These are phyloP conservation scores for Dimocarpus longan DNA, from an alignment of 345 rosid genomes.

Conservation along the genomic window DNA sequence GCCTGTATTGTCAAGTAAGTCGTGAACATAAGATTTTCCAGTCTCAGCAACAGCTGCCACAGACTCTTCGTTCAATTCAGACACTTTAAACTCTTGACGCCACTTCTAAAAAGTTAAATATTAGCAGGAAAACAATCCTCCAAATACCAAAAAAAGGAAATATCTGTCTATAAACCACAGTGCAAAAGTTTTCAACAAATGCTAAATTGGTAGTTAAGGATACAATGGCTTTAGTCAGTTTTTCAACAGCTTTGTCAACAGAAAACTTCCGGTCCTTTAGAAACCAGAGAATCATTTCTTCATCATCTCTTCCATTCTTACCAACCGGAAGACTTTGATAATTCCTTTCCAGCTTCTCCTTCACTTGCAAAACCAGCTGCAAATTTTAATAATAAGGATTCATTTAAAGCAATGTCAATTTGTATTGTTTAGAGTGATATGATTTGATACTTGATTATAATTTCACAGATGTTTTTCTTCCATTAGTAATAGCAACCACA, in stretches of 20 bases:
- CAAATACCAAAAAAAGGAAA: not conserved
- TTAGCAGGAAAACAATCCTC: slow-evolving; percentile 23
- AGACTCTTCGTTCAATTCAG: slow-evolving; percentile 67
- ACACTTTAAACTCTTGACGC: slow-evolving; percentile 76
- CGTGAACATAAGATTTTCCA: slow-evolving; percentile 82
- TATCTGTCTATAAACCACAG: not conserved
- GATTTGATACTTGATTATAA: not conserved
- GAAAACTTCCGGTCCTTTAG: slow-evolving; percentile 73
- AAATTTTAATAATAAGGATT: slow-evolving; percentile 14
- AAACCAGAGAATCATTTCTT: slow-evolving; percentile 90
- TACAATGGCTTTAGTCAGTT: slow-evolving; percentile 80
- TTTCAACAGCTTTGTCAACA: slow-evolving; percentile 58
- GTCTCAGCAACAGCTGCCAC: slow-evolving; percentile 58
- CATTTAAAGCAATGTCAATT: not conserved
- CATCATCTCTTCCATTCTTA: slow-evolving; percentile 90
- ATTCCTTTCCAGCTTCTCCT: slow-evolving; percentile 65
- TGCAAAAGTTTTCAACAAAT: not conserved
- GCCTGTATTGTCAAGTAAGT: slow-evolving; percentile 58
- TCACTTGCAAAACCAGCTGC: slow-evolving; percentile 83
- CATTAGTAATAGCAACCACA: not conserved
- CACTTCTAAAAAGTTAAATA: slow-evolving; percentile 61
- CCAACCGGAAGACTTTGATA: slow-evolving; percentile 68
- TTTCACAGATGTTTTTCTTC: not conserved
- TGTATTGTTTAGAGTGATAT: not conserved
- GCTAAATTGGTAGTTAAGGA: slow-evolving; percentile 39